Base-by-base conservation (phyloP, 805 yeast species). In the Candida krabiensis region DNA sequence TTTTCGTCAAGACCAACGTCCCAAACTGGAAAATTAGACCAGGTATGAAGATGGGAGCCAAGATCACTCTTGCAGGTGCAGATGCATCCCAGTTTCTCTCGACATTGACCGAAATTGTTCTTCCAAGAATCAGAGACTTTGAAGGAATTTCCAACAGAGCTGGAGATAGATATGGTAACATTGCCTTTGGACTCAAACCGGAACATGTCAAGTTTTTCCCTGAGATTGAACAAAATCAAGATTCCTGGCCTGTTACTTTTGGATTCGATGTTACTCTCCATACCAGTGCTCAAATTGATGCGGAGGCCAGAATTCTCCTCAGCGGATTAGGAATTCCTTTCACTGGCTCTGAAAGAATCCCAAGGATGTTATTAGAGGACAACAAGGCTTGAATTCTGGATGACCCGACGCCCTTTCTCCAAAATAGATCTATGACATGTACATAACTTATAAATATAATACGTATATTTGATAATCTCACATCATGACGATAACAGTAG, bases 11-110 rank as follows among this genome's bases (percentile, higher is more conserved):
- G 56, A 73, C 86, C 8, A 88, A 88, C 63, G 86, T 87, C 23
- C 83, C 90, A 37, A 75, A 78, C 31, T 90, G 96, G 96, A 80
- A 81, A 50, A 73, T 90, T 38, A 80, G 97, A 63, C 80, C 80
- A 33, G 96, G 96, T 27, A 82, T 79, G 71, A 83, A 83, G 35
- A 85, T 95, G 79, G 99, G 99, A 37, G 96, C 95, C 38, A 85
- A 86, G 56, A 82, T 83, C 11, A 77, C 75, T 41, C 67, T 95
- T 38, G 70, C 70, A 22, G 99, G 97, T 31, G 75, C 81, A 49
- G 84, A 86, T 38, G 86, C 90, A 80, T 67, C 80, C 39, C 96
- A 89, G 67, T 93, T 95, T 55, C 56, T 93, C 41, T 63, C 85
- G 5, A 91, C 98, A 1, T 67, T 93, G 52, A 80, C 95, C 1